Conservation (phyloP, 2,329 filamentous ascomycete species). For the Annulohypoxylon truncatum region DNA sequence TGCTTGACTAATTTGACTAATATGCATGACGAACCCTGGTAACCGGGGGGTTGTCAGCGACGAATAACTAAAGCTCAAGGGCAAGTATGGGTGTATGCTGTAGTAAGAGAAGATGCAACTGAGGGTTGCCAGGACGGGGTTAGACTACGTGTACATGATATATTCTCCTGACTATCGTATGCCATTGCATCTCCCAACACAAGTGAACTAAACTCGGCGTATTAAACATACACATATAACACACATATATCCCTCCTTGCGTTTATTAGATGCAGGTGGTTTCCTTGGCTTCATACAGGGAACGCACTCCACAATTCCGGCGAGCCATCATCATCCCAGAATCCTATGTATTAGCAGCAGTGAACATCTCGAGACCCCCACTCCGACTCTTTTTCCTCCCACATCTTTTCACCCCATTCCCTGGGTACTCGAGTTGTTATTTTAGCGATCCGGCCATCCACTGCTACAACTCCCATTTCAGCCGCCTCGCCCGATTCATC, state of each 20-base stretch:
- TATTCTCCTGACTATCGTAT: constrained; percentile 22
- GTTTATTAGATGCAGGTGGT: constrained; percentile 39
- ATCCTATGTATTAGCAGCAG: too few species aligned
- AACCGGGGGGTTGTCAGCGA: not conserved
- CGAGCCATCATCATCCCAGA: constrained; percentile 24
- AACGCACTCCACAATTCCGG: constrained; percentile 36
- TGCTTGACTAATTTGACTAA: constrained; percentile 25
- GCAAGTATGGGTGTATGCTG: not conserved
- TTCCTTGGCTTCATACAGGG: constrained; percentile 33
- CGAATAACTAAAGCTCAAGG: constrained; percentile 1
- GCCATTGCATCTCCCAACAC: constrained; percentile 8
- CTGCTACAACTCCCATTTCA: constrained; percentile 35
- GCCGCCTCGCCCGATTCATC: constrained; percentile 37
- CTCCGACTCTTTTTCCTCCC: constrained; percentile 33
- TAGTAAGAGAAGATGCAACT: constrained; percentile 3
- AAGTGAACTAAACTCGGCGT: constrained; percentile 1
- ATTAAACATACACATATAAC: constrained; percentile 12
- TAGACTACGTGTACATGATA: constrained; percentile 26
- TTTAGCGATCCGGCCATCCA: constrained; percentile 30
- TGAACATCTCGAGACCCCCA: constrained; percentile 33
- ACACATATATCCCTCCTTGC: constrained; percentile 32
- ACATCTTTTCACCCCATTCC: constrained; percentile 37
- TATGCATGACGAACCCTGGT: constrained; percentile 8
- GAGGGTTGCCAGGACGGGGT: constrained; percentile 8
- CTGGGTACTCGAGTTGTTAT: constrained; percentile 26